Base-by-base conservation (phyloP, 176 grass and related monocot species). In the Oryza australiensis region DNA sequence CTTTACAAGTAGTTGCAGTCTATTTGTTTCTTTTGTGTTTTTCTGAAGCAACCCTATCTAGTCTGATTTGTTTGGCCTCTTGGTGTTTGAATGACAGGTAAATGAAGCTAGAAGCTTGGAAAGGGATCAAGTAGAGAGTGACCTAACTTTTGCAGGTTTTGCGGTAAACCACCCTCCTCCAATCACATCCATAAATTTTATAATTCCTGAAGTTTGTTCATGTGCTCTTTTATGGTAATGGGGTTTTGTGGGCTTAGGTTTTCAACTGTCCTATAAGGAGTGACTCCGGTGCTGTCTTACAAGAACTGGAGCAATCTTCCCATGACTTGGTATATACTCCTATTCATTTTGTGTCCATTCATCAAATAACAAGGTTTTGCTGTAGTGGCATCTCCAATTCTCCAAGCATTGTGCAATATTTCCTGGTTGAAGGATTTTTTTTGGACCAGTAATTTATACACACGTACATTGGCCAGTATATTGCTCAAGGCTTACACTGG, bases 201-300 rank as follows among this genome's bases (percentile, higher is more conserved):
- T 45, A 51, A 57, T 37, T 68, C 27, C 26, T 86, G 45, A 68
- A 78, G 3, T 59, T 73, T 60, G 16, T 23, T 18, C 16, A 82
- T 83, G 11, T 72, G 53, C 38, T 53, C n/a, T 68, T 73, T 63
- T 33, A 40, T 65, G 26, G 20, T 12, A 76, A 12, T 76, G 37
- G 35, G 24, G 20, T 85, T 88, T 72, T 67, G 24, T 77, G 53
- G 67, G 83, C n/a, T 51, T 33, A 99, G 96, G 93, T 99, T 72
- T 99, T 99, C 45, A 99, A 93, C 42, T 99, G 96, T 73, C 93
- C 96, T 82, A 99, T 99, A 82, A 91, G 96, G 82, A 86, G 72
- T 16, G 96, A 99, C 77, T 99, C 96, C 74, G 93, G 79, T 38
- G 29, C 87, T 81, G 91, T 95, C 46, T 88, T 99, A 82, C 73